These are phyloP conservation scores for Ajuga chamaepitys DNA, from an alignment of 257 asterid genomes.

Conservation along the genomic window DNA sequence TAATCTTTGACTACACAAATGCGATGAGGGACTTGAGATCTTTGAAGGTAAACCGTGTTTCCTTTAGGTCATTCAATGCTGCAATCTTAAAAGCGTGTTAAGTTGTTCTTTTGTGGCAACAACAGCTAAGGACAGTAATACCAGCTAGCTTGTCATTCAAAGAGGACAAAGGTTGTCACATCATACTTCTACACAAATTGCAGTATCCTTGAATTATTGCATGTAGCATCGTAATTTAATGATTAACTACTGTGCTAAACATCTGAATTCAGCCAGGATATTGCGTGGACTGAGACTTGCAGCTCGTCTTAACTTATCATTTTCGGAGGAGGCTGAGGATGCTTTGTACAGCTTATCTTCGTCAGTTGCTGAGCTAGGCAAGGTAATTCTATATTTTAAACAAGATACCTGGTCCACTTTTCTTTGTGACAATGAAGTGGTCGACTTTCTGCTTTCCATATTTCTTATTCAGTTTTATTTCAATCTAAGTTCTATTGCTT, in stretches of 20 bases:
- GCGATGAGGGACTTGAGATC: constrained; percentile 67
- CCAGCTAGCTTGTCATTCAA: constrained; percentile 74
- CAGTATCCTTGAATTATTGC: constrained; percentile 5
- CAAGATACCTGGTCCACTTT: background rate
- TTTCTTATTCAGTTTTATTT: constrained; percentile 3
- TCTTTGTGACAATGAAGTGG: constrained; percentile 3
- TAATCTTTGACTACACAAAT: constrained; percentile 65
- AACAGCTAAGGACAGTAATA: constrained; percentile 68
- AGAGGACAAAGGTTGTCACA: constrained; percentile 76
- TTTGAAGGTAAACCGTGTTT: constrained; percentile 47
- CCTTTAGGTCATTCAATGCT: background rate
- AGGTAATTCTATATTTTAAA: constrained; percentile 31
- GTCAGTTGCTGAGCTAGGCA: constrained; percentile 40
- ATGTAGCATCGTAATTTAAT: background rate
- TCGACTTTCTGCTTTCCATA: background rate
- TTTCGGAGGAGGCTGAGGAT: constrained; percentile 63
- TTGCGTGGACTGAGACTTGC: constrained; percentile 93
- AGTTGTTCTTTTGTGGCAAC: constrained; percentile 21
- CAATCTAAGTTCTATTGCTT: background rate
- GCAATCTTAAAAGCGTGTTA: background rate
- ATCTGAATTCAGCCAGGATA: constrained; percentile 67
- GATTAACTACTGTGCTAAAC: background rate
- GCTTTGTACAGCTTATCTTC: constrained; percentile 57
- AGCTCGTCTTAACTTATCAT: constrained; percentile 77
- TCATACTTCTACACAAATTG: constrained; percentile 9